Percentiles rank a stretch among this genome's conserved stretches.
Evolutionary conservation across 202 grass and related monocot species (phyloP).

Genomic region (Carex arenaria): DNA sequence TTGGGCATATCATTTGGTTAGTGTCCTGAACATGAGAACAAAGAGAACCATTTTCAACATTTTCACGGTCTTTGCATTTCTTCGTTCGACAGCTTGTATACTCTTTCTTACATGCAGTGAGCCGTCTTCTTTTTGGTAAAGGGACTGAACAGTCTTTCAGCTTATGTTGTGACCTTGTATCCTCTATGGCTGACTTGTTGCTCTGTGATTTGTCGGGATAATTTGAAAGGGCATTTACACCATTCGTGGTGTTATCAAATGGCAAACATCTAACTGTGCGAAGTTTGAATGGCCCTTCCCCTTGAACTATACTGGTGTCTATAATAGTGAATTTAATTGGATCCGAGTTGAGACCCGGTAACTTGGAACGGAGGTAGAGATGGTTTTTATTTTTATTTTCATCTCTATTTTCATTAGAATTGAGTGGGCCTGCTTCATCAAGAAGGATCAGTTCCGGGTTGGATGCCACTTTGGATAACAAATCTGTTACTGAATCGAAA

Average conservation of each 20-base stretch:
- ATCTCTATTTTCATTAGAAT: constrained; percentile 30
- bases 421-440: constrained; percentile 46
- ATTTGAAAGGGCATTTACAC: neutral
- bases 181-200: neutral
- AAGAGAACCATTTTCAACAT: neutral
- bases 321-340: constrained; percentile 84
- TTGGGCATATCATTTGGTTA: neutral
- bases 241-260: constrained; percentile 13
- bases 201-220: neutral
- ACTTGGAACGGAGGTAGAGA: constrained; percentile 23
- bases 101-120: neutral
- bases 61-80: neutral
- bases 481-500: constrained; percentile 92
- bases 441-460: constrained; percentile 35
- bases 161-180: neutral
- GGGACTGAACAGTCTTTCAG: neutral
- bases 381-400: constrained; percentile 30
- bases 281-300: constrained; percentile 48
- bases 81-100: neutral
- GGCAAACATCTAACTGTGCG: constrained; percentile 74
- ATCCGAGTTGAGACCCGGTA: constrained; percentile 46
- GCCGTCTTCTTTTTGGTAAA: neutral
- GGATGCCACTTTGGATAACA: constrained; percentile 84
- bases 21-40: neutral
- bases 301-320: constrained; percentile 80